Conservation (phyloP, 176 grass and related monocot species). For the Juncus effusus region DNA sequence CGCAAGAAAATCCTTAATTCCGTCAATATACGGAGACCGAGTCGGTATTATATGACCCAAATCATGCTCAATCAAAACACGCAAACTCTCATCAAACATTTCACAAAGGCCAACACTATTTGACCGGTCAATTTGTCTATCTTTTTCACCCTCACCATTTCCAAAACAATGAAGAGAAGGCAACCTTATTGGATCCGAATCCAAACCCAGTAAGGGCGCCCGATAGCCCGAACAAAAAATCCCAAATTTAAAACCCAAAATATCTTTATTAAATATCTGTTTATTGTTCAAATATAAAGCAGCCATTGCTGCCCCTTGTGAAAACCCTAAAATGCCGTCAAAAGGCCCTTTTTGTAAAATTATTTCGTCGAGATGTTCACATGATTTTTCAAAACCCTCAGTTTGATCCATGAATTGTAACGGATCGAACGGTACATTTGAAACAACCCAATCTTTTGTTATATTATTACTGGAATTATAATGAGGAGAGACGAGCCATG, state of each 20-base stretch:
- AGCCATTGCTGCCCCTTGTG: conserved; percentile 76
- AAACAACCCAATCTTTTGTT: conserved; percentile 51
- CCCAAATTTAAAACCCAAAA: conserved; percentile 50
- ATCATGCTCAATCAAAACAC: conserved; percentile 60
- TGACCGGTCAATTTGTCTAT: conserved; percentile 63
- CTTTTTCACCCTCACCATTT: conserved; percentile 44
- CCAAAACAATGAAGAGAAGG: conserved; percentile 86
- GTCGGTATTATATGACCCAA: conserved; percentile 96
- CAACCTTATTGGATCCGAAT: conserved; percentile 39
- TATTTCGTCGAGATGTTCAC: conserved; percentile 38
- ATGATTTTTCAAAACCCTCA: conserved; percentile 66
- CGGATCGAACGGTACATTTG: conserved; percentile 52
- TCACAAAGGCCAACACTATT: conserved; percentile 47
- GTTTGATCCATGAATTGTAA: conserved; percentile 82
- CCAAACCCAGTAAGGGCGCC: conserved; percentile 18
- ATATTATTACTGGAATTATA: conserved; percentile 3
- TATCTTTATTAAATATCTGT: conserved; percentile 30
- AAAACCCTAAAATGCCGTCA: conserved; percentile 80
- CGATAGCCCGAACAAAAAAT: conserved; percentile 77
- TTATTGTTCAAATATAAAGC: conserved; percentile 64
- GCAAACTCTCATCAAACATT: conserved; percentile 43
- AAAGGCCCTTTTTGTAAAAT: conserved; percentile 49
- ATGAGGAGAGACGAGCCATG: conserved; percentile 53
- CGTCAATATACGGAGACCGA: conserved; percentile 49
- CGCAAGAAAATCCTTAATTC: conserved; percentile 60